Evolutionary conservation across 169 alveolate genomes (phyloP), one percentile per base, ranked within the genome.

Genomic region (Plasmodium malariae): DNA sequence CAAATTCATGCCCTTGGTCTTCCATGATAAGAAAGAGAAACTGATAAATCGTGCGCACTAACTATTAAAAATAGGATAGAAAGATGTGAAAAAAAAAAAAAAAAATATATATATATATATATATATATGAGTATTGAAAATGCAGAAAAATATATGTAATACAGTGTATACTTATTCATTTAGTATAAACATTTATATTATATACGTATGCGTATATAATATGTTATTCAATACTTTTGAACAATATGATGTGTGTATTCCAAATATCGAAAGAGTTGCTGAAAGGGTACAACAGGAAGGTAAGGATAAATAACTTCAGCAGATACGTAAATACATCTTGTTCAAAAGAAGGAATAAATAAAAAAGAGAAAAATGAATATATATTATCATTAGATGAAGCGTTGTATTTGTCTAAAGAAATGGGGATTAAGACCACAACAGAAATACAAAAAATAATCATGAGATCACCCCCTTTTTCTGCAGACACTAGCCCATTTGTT

Each of bases 401-500:
- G 4, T 87, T 95, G 57, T 95, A 95, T 88, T 85, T 95, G 71
- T 94, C 97, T 2, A 95, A 95, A 87, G 97, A 95, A 69, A 96
- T 95, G 70, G 97, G 97, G n/a, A 83, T 94, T 65, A 92, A 76
- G 19, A 95, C 97, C 1, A 93, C 92, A 11, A 83, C 92, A 12
- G 97, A 95, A 57, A 28, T 93, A 5, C 97, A 95, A 80, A 85
- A 65, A 69, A 87, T 95, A 17, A 86, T 95, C 14, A 87, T 95
- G 74, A 83, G 88, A 17, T 93, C 97, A 4, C 97, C 97, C 5
- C 92, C 97, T 11, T 95, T 95, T 74, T 95, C 97, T n/a, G 70
- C 96, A 24, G 96, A 94, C 85, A 67, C 76, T 26, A 87, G 95
- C 3, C 97, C 97, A 0, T 92, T 95, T 45, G 87, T 95, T 68